Evolutionary conservation across 768 basidiomycete genomes (phyloP).

Genomic region (Lyophyllum atratum): DNA sequence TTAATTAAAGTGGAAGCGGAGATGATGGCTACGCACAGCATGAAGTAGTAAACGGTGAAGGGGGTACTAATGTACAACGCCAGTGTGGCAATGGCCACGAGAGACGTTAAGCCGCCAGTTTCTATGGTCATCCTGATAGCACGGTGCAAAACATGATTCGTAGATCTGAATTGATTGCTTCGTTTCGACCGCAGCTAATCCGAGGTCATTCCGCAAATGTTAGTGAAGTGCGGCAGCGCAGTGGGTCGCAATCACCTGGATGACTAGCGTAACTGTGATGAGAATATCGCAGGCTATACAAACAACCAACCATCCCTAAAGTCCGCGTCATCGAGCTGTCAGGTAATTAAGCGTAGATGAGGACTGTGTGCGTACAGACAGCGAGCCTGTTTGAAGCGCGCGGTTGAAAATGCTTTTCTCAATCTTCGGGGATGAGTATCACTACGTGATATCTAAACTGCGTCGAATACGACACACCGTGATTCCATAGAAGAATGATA

Average conservation of each 20-base stretch:
- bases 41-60: neutral
- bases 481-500: neutral
- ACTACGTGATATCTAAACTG: neutral
- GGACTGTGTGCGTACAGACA: neutral
- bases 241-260: neutral
- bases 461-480: neutral
- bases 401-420: too few species aligned
- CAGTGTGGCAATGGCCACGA: neutral
- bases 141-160: neutral
- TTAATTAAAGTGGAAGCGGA: too few species aligned
- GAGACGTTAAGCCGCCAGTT: neutral
- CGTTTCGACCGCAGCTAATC: neutral
- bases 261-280: neutral
- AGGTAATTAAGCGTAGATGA: neutral
- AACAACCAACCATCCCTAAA: neutral
- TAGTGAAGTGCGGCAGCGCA: too few species aligned
- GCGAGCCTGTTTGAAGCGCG: neutral
- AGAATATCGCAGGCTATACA: neutral
- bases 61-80: neutral
- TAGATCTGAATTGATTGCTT: neutral
- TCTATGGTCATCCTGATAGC: conserved; percentile 2
- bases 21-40: neutral
- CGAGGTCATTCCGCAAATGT: neutral
- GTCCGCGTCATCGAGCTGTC: neutral
- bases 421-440: too few species aligned